phyloP scores from a whole-genome alignment of 2,329 filamentous ascomycete genomes.

The Dothistroma septosporum region DNA sequence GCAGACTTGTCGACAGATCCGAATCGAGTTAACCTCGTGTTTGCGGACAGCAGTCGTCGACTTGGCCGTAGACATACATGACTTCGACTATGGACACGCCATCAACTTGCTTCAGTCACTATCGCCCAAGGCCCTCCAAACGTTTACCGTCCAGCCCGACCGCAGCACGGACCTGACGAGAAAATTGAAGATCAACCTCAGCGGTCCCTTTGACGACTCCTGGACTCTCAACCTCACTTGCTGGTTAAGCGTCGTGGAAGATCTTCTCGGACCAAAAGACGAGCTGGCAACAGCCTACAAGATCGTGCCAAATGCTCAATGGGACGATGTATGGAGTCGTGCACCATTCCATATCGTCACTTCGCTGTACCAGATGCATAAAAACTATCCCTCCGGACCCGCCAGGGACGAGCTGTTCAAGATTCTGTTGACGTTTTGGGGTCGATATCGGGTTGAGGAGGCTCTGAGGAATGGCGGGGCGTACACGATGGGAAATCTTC shows the following conservation, averaged over 20 bases:
- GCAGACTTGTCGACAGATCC: neutral
- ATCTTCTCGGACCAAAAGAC: neutral
- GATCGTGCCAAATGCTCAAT: neutral
- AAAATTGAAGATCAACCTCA: neutral
- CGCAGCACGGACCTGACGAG: neutral
- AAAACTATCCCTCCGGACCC: neutral
- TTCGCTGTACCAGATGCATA: neutral
- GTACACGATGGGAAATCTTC: neutral
- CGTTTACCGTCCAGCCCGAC: neutral
- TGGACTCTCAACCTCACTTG: neutral
- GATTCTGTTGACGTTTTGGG: neutral
- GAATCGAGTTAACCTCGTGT: neutral
- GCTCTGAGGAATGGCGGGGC: neutral
- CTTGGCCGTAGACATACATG: neutral
- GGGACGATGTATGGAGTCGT: neutral
- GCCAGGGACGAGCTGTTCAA: neutral
- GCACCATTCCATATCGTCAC: neutral
- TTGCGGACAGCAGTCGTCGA: neutral
- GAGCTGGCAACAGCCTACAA: neutral
- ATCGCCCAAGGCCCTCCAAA: neutral
- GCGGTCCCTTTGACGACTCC: neutral
- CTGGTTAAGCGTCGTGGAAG: neutral
- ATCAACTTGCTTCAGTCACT: neutral
- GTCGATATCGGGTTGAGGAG: neutral
- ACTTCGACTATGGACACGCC: neutral